Evolutionary conservation across 208 protist species (phyloP).

Genomic region (Trypanosoma vivax): DNA sequence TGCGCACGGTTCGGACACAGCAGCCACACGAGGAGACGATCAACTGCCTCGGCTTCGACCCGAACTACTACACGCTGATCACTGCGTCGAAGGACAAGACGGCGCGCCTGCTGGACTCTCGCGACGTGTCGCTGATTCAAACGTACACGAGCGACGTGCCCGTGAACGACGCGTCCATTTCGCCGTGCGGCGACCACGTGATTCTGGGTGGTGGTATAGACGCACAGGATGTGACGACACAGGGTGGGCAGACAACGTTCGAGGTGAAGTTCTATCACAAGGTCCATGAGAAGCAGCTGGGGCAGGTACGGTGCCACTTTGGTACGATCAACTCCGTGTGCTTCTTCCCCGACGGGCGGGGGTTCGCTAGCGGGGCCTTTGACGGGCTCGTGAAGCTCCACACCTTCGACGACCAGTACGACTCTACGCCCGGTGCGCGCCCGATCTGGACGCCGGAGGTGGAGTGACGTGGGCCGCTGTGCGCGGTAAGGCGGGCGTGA

Average conservation of each 20-base stretch:
- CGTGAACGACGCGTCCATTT: slow-evolving; percentile 96
- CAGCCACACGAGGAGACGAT: slow-evolving; percentile 54
- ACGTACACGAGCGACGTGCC: slow-evolving; percentile 94
- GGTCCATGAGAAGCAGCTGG: slow-evolving; percentile 93
- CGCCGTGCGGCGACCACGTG: slow-evolving; percentile 84
- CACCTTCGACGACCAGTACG: slow-evolving; percentile 93
- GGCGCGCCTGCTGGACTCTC: slow-evolving; percentile 92
- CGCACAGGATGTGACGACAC: slow-evolving; percentile 93
- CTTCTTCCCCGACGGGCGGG: slow-evolving; percentile 93
- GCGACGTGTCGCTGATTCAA: slow-evolving; percentile 90
- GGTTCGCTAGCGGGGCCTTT: slow-evolving; percentile 91
- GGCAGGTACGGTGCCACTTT: slow-evolving; percentile 96
- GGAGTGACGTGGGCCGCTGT: not conserved
- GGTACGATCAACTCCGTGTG: slow-evolving; percentile 97
- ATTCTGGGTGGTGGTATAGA: slow-evolving; percentile 97
- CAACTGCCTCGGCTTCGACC: slow-evolving; percentile 86
- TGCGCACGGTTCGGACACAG: slow-evolving; percentile 60
- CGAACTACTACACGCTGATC: slow-evolving; percentile 89
- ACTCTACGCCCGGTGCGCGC: slow-evolving; percentile 49
- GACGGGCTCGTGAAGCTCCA: slow-evolving; percentile 96
- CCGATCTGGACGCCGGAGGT: slow-evolving; percentile 49
- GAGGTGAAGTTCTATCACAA: slow-evolving; percentile 97
- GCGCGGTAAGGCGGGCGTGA: not conserved
- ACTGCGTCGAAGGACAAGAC: slow-evolving; percentile 93
- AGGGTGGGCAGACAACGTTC: slow-evolving; percentile 88